Conservation (phyloP, 345 rosid species). For the Melaleuca quinquenervia region DNA sequence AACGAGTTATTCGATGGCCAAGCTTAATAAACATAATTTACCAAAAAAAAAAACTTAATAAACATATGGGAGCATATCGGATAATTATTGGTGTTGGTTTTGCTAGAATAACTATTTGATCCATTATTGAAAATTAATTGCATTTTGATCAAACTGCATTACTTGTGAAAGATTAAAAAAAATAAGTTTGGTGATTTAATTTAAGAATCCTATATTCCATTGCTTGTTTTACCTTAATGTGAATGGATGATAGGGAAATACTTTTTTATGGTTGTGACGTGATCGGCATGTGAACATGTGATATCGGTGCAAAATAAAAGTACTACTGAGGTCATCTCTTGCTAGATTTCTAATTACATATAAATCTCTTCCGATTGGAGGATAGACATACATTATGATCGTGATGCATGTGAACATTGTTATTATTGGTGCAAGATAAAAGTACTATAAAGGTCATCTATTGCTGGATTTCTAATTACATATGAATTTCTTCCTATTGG, state of each 20-base stretch:
- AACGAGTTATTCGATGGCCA: background rate
- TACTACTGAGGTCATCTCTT: background rate
- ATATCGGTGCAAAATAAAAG: background rate
- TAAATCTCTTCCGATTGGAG: background rate
- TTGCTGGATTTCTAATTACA: background rate
- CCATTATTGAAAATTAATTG: background rate
- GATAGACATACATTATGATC: too few species aligned
- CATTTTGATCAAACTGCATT: background rate
- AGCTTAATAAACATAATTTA: background rate
- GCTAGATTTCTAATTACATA: background rate
- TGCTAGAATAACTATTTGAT: background rate
- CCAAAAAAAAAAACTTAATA: background rate
- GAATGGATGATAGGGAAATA: background rate
- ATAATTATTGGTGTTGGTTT: background rate
- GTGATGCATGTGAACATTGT: too few species aligned
- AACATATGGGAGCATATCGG: background rate
- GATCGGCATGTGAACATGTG: background rate
- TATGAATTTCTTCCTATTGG: background rate
- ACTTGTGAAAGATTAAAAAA: background rate
- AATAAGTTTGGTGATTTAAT: background rate
- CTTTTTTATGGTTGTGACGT: background rate
- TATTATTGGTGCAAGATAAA: background rate
- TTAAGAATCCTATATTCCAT: background rate
- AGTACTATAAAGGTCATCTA: background rate
- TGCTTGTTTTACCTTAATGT: background rate